These are phyloP conservation scores for Colletotrichum liriopes DNA, from an alignment of 2,329 filamentous ascomycete genomes.

Conservation along the genomic window DNA sequence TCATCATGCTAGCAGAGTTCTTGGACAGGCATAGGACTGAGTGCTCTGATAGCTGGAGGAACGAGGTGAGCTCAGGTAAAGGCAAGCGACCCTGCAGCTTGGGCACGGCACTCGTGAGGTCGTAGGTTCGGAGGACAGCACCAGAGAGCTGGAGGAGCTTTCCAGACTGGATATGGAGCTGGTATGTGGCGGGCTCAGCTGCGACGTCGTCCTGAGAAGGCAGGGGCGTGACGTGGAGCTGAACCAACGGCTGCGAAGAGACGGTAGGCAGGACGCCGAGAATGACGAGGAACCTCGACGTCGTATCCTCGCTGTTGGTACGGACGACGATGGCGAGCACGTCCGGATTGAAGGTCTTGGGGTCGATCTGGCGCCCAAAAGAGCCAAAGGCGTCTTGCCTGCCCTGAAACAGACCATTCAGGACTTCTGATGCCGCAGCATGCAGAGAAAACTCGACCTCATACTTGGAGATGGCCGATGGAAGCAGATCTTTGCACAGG, in stretches of 20 bases:
- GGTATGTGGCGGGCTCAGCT: constrained; percentile 56
- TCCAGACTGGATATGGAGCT: constrained; percentile 75
- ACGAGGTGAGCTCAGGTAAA: constrained; percentile 70
- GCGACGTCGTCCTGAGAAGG: constrained; percentile 45
- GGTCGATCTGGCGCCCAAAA: constrained; percentile 63
- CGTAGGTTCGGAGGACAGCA: constrained; percentile 72
- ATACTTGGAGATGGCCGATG: constrained; percentile 53
- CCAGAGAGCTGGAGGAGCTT: constrained; percentile 73
- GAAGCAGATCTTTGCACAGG: constrained; percentile 59
- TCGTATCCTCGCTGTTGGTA: constrained; percentile 44
- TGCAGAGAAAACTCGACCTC: constrained; percentile 67
- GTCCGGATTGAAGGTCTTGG: constrained; percentile 64
- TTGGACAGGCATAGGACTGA: constrained; percentile 75
- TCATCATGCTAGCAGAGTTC: constrained; percentile 74
- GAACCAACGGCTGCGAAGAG: constrained; percentile 49
- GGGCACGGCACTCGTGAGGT: constrained; percentile 75
- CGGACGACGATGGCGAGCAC: constrained; percentile 68
- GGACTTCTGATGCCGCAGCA: constrained; percentile 63
- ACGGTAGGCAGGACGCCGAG: constrained; percentile 50
- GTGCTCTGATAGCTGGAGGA: constrained; percentile 77
- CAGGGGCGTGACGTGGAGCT: constrained; percentile 58
- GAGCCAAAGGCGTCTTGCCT: constrained; percentile 67
- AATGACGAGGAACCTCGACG: constrained; percentile 53
- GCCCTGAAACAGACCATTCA: constrained; percentile 70
- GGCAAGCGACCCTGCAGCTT: constrained; percentile 70